Conservation (phyloP, 1,139 yeast species). For the Yamadazyma spencermartinsiae region DNA sequence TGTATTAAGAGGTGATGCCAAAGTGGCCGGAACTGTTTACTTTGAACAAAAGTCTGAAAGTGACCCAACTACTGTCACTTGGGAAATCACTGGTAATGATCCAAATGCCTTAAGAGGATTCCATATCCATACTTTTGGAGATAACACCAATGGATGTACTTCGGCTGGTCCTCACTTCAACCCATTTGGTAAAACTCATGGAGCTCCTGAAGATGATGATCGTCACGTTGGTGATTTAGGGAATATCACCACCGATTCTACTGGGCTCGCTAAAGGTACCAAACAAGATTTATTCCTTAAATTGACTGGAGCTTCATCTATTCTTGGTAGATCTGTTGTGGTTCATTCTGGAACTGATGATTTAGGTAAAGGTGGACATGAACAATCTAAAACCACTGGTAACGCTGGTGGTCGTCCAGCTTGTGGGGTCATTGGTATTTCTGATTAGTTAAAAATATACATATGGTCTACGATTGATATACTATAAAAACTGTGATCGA, state of each 20-base stretch:
- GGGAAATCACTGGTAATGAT: constrained; percentile 86
- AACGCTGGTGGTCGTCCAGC: constrained; percentile 99
- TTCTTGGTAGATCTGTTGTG: constrained; percentile 94
- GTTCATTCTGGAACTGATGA: constrained; percentile 95
- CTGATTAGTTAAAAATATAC: constrained; percentile 29
- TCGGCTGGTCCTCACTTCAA: constrained; percentile 99
- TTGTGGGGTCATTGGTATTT: constrained; percentile 95
- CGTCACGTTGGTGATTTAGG: constrained; percentile 99
- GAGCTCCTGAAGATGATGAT: constrained; percentile 85
- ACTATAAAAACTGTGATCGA: no score
- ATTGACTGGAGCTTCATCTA: constrained; percentile 80
- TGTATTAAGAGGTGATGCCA: constrained; percentile 92
- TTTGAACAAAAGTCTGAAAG: constrained; percentile 81
- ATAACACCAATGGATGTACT: constrained; percentile 97
- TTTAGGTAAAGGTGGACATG: constrained; percentile 93
- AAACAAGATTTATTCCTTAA: constrained; percentile 75
- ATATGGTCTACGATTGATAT: no score
- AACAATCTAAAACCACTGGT: constrained; percentile 95
- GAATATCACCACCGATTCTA: constrained; percentile 81
- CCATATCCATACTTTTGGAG: constrained; percentile 98
- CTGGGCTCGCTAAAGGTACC: constrained; percentile 88
- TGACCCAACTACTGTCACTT: constrained; percentile 81
- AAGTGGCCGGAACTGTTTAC: constrained; percentile 79
- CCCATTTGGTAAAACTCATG: constrained; percentile 89
- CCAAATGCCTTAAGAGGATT: constrained; percentile 90